A percentile compares a stretch with the other conserved stretches of the same genome.
These are phyloP conservation scores for Ascosphaera pollenicola DNA, from an alignment of 2,329 filamentous ascomycete species.

Conservation along the genomic window DNA sequence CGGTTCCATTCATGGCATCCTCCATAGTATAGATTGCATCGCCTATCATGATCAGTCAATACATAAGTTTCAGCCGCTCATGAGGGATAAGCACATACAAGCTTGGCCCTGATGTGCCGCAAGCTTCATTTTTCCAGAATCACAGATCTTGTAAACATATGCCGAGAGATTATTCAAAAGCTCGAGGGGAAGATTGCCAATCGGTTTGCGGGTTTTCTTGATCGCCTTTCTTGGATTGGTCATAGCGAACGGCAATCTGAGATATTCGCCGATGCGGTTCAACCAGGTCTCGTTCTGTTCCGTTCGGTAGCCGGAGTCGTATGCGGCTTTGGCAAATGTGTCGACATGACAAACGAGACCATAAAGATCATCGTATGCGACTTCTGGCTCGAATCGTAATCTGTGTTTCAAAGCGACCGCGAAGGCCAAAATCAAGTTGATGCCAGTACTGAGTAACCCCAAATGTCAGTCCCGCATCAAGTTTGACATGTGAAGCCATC, in stretches of 20 bases:
- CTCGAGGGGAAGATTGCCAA: slow-evolving; percentile 68
- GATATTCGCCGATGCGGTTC: slow-evolving; percentile 46
- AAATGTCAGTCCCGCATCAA: neutral
- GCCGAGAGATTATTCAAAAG: slow-evolving; percentile 50
- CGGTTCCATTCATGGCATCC: slow-evolving; percentile 49
- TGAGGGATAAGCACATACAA: slow-evolving; percentile 14
- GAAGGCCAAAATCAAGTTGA: slow-evolving; percentile 61
- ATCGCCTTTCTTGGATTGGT: slow-evolving; percentile 59
- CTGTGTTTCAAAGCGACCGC: slow-evolving; percentile 61
- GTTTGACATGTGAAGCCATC: neutral
- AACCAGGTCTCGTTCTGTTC: slow-evolving; percentile 28
- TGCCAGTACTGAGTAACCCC: slow-evolving; percentile 27
- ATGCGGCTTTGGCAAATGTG: slow-evolving; percentile 45
- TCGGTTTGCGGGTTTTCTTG: slow-evolving; percentile 48
- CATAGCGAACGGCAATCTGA: slow-evolving; percentile 54
- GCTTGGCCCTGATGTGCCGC: slow-evolving; percentile 6
- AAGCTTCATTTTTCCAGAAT: slow-evolving; percentile 12
- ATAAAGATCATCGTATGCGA: slow-evolving; percentile 51
- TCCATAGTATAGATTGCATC: slow-evolving; percentile 42
- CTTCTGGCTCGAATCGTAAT: slow-evolving; percentile 64
- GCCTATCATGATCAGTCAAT: slow-evolving; percentile 16
- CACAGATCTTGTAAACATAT: slow-evolving; percentile 40
- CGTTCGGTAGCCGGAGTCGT: slow-evolving; percentile 18
- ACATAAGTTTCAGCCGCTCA: no score
- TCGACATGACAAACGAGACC: slow-evolving; percentile 50